phyloP scores from a whole-genome alignment of 805 yeast species.

The Candida argentea region DNA sequence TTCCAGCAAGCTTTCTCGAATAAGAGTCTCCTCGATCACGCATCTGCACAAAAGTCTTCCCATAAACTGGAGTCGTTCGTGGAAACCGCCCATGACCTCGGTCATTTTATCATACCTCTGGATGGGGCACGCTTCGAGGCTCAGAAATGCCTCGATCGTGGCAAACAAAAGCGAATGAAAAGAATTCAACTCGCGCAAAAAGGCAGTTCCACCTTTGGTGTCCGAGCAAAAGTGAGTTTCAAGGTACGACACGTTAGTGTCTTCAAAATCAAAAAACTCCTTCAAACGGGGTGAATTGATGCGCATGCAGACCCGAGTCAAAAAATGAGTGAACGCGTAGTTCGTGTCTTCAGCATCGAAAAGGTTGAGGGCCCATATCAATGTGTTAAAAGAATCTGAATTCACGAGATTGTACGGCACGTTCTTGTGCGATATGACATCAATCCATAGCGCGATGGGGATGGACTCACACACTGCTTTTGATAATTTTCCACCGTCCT shows the following conservation, averaged over 20 bases:
- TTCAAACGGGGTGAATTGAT: slow-evolving; percentile 20
- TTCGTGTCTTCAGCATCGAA: slow-evolving; percentile 47
- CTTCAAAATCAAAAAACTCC: slow-evolving; percentile 18
- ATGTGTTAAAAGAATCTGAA: slow-evolving; percentile 43
- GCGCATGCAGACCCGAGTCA: slow-evolving; percentile 20
- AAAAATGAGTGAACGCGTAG: slow-evolving; percentile 32
- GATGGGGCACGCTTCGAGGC: slow-evolving; percentile 40
- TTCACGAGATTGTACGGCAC: slow-evolving; percentile 54
- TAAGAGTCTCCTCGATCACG: slow-evolving; percentile 45
- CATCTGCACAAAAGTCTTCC: slow-evolving; percentile 40
- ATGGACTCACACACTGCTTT: slow-evolving; percentile 27
- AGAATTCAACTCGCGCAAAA: slow-evolving; percentile 25
- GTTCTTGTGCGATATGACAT: slow-evolving; percentile 37
- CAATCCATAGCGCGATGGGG: slow-evolving; percentile 35
- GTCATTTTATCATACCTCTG: slow-evolving; percentile 33
- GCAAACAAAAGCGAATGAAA: slow-evolving; percentile 39
- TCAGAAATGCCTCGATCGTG: slow-evolving; percentile 46
- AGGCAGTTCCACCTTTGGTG: slow-evolving; percentile 16
- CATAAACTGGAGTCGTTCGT: too few species aligned
- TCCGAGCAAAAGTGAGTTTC: slow-evolving; percentile 15
- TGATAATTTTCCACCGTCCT: slow-evolving; percentile 42
- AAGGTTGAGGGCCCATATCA: slow-evolving; percentile 44
- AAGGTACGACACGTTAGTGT: slow-evolving; percentile 26
- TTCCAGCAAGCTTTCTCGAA: slow-evolving; percentile 40
- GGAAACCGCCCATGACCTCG: slow-evolving; percentile 25